Conservation (phyloP, 148 eudicot species). For the Spergularia marina region DNA sequence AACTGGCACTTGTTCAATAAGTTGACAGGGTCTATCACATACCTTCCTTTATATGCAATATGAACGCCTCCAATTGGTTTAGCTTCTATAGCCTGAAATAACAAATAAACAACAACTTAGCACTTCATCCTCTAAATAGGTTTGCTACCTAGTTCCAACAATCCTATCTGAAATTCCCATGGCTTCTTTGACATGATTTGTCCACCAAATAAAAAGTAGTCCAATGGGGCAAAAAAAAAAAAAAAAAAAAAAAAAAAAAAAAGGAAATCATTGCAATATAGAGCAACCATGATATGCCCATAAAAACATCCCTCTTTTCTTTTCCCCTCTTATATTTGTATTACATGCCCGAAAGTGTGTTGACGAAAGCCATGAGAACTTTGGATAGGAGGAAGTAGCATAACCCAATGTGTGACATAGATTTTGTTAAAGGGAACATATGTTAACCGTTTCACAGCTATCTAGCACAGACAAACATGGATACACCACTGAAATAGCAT, state of each 20-base stretch:
- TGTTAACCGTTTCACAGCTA: background rate
- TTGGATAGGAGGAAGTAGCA: background rate
- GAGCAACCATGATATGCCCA: too few species aligned
- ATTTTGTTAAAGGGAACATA: background rate
- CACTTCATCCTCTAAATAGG: background rate
- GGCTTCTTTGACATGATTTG: too few species aligned
- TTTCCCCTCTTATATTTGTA: too few species aligned
- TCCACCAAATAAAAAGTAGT: too few species aligned
- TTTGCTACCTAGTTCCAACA: background rate
- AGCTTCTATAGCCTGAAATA: slow-evolving; percentile 75
- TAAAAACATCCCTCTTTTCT: too few species aligned
- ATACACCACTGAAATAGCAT: background rate
- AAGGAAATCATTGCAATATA: too few species aligned
- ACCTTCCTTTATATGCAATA: slow-evolving; percentile 64
- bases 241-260: too few species aligned
- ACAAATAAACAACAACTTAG: slow-evolving; percentile 26
- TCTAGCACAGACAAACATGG: background rate
- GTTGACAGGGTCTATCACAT: slow-evolving; percentile 23
- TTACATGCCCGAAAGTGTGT: too few species aligned
- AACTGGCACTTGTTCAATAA: background rate
- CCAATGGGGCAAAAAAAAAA: too few species aligned
- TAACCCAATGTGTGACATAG: background rate
- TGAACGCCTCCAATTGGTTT: slow-evolving; percentile 75
- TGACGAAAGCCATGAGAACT: too few species aligned
- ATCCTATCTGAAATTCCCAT: background rate